Conservation (phyloP, 768 basidiomycete genomes). For the Auriscalpium microsporum region DNA sequence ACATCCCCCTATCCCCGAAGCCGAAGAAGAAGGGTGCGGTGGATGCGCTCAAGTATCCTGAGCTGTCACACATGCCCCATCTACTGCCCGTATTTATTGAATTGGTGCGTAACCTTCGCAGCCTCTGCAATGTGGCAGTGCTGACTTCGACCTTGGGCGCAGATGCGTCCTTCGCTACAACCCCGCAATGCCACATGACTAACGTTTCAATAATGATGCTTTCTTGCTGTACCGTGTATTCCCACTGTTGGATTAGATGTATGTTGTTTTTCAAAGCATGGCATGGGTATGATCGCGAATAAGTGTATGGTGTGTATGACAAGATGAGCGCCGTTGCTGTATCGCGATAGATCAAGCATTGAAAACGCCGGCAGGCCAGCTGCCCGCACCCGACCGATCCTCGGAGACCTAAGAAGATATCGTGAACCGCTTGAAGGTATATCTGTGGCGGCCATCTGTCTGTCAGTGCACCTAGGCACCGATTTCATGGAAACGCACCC, state of each 20-base stretch:
- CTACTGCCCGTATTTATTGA: conserved; percentile 87
- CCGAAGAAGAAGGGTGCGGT: conserved; percentile 32
- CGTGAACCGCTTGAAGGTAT: conserved; percentile 73
- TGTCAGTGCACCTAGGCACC: not conserved
- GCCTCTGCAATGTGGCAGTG: not conserved
- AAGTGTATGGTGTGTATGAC: not conserved
- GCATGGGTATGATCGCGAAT: not conserved
- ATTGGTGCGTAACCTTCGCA: conserved; percentile 49
- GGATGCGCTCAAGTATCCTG: conserved; percentile 57
- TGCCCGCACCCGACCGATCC: not conserved
- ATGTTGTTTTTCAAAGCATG: not conserved
- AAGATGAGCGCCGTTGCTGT: not conserved
- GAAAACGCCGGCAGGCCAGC: conserved; percentile 9
- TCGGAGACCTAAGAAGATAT: conserved; percentile 50
- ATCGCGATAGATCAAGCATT: not conserved
- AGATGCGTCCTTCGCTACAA: conserved; percentile 12
- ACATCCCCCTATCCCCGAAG: conserved; percentile 9
- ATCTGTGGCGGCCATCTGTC: conserved; percentile 33
- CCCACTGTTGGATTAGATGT: too few relatives aligned
- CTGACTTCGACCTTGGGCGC: not conserved
- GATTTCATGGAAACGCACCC: conserved; percentile 30
- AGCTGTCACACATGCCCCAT: conserved; percentile 68
- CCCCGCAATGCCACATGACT: not conserved
- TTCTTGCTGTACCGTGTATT: too few relatives aligned
- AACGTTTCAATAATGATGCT: too few relatives aligned